These are phyloP conservation scores for Coemansia sp. DNA, from an alignment of 192 early-diverging fungal species.

Conservation along the genomic window DNA sequence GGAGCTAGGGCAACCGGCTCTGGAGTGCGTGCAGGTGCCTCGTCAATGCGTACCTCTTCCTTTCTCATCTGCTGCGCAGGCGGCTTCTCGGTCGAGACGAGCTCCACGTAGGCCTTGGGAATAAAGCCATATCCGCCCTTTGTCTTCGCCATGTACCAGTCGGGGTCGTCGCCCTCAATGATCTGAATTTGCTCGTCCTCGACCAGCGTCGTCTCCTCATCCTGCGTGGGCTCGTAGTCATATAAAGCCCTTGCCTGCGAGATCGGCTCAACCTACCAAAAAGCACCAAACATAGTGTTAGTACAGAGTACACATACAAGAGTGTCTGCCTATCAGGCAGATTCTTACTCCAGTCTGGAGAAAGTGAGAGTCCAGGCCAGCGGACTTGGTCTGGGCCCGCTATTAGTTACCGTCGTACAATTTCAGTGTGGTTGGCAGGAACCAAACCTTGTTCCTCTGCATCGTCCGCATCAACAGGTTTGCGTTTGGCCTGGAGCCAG, in stretches of 20 bases:
- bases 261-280: constrained; percentile 53
- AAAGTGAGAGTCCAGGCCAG: background rate
- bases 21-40: background rate
- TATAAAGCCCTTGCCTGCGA: constrained; percentile 69
- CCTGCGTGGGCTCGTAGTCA: constrained; percentile 77
- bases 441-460: constrained; percentile 71
- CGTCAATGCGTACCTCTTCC: constrained; percentile 1
- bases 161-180: constrained; percentile 80
- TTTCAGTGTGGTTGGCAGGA: constrained; percentile 87
- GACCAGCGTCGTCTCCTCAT: constrained; percentile 79
- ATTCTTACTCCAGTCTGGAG: too few relatives aligned
- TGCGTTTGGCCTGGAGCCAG: constrained; percentile 85
- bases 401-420: constrained; percentile 18
- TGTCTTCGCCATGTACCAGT: constrained; percentile 88
- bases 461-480: constrained; percentile 50
- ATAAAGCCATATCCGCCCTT: constrained; percentile 76
- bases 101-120: constrained; percentile 84
- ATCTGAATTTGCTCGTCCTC: constrained; percentile 74
- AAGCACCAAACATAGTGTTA: background rate
- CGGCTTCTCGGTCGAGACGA: constrained; percentile 18
- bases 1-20: background rate
- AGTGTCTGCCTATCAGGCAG: too few relatives aligned
- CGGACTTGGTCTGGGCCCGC: background rate
- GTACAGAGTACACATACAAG: background rate
- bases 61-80: background rate